These are phyloP conservation scores for Penstemon newberryi DNA, from an alignment of 257 asterid genomes.

Conservation along the genomic window DNA sequence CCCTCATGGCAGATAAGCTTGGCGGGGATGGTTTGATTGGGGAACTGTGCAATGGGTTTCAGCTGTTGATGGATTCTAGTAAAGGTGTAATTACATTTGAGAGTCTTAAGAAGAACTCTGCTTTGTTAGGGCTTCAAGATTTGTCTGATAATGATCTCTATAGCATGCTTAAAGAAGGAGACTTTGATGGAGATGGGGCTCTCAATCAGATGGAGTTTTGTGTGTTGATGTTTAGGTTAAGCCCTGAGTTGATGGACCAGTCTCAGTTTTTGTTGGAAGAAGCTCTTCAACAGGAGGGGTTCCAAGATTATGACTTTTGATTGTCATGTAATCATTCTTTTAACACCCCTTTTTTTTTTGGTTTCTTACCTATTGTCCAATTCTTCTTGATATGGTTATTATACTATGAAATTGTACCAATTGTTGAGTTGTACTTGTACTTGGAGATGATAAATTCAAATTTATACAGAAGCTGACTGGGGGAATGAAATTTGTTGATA, in stretches of 20 bases:
- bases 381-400: too few species aligned
- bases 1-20: conserved; percentile 57
- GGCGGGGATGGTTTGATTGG: conserved; percentile 53
- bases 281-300: conserved; percentile 40
- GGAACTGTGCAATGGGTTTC: conserved; percentile 50
- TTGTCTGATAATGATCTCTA: conserved; percentile 43
- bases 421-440: too few species aligned
- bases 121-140: conserved; percentile 40
- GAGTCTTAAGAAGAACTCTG: conserved; percentile 43
- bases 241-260: conserved; percentile 59
- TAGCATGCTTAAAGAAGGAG: conserved; percentile 48
- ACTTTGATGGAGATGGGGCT: conserved; percentile 63
- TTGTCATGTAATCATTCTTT: too few species aligned
- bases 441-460: too few species aligned
- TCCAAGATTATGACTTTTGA: conserved; percentile 34
- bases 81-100: conserved; percentile 55
- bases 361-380: too few species aligned
- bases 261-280: conserved; percentile 49
- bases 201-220: conserved; percentile 63
- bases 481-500: too few species aligned
- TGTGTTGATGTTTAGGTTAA: conserved; percentile 56
- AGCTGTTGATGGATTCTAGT: conserved; percentile 41
- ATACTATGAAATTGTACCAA: too few species aligned
- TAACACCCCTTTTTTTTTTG: too few species aligned
- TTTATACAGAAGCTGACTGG: too few species aligned